Conservation (phyloP, 2,329 filamentous ascomycete genomes). For the Fusarium pseudocircinatum region DNA sequence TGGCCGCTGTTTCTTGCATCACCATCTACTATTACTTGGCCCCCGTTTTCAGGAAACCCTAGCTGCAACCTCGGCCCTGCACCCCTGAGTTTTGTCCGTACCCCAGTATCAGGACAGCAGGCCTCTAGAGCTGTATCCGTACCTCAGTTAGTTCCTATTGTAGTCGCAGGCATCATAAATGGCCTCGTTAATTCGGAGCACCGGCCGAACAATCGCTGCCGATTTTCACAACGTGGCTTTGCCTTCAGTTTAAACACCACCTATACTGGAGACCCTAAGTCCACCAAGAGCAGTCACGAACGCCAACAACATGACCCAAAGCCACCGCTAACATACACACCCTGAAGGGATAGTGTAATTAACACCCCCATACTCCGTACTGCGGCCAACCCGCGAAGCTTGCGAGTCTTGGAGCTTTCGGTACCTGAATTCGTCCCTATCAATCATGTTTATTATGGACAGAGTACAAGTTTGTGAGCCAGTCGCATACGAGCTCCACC, state of each 20-base stretch:
- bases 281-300: constrained; percentile 23
- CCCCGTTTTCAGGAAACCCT: constrained; percentile 12
- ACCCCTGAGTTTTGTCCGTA: constrained; percentile 23
- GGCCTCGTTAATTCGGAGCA: constrained; percentile 22
- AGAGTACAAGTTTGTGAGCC: not conserved
- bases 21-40: constrained; percentile 11
- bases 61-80: constrained; percentile 24
- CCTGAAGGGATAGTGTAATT: constrained; percentile 15
- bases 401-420: constrained; percentile 11
- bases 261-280: constrained; percentile 17
- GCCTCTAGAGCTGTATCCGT: not conserved
- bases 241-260: not conserved
- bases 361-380: constrained; percentile 8
- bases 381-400: constrained; percentile 13
- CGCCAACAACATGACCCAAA: constrained; percentile 6
- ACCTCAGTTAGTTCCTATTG: not conserved
- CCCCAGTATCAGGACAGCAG: constrained; percentile 27
- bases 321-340: constrained; percentile 10
- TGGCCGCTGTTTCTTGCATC: constrained; percentile 39
- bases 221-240: constrained; percentile 14
- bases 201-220: constrained; percentile 17
- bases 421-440: constrained; percentile 17
- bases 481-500: constrained; percentile 6
- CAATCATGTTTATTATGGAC: not conserved
- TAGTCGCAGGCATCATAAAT: constrained; percentile 5